Evolutionary conservation across 2,329 filamentous ascomycete genomes (phyloP).

Genomic region (Talaromyces verruculosus): DNA sequence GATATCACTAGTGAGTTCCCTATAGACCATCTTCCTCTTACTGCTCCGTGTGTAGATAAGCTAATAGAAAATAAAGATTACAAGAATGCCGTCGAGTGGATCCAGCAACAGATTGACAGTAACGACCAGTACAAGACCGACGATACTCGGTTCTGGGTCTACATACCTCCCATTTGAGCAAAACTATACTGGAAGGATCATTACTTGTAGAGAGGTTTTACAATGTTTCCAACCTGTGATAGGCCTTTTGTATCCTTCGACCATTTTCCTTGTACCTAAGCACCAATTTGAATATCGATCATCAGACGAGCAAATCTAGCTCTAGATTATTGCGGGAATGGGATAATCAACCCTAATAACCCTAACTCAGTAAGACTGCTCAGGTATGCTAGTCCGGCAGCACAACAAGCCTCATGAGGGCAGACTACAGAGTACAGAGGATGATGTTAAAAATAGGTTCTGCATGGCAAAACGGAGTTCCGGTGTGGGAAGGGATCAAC

Average conservation of each 20-base stretch:
- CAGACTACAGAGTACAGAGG: too few relatives aligned
- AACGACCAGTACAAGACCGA: conserved; percentile 26
- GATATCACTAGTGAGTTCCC: conserved; percentile 25
- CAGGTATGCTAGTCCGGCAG: background rate
- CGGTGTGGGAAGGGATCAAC: background rate
- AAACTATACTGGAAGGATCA: background rate
- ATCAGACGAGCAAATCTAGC: background rate
- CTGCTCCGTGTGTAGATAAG: background rate
- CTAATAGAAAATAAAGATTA: conserved; percentile 23
- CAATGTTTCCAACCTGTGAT: too few relatives aligned
- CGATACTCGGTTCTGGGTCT: conserved; percentile 34
- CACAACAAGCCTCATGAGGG: background rate
- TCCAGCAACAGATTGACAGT: conserved; percentile 29
- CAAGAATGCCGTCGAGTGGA: conserved; percentile 32
- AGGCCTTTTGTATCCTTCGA: too few relatives aligned
- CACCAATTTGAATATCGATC: too few relatives aligned
- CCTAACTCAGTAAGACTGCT: background rate
- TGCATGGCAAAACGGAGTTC: background rate
- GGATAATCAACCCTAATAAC: background rate
- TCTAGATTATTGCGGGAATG: background rate
- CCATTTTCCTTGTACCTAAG: too few relatives aligned
- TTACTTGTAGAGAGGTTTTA: background rate
- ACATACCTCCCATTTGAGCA: conserved; percentile 26
- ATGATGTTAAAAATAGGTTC: background rate
- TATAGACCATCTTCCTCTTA: background rate